phyloP scores from a whole-genome alignment of 257 asterid genomes.

The Nicotiana tomentosiformis region DNA sequence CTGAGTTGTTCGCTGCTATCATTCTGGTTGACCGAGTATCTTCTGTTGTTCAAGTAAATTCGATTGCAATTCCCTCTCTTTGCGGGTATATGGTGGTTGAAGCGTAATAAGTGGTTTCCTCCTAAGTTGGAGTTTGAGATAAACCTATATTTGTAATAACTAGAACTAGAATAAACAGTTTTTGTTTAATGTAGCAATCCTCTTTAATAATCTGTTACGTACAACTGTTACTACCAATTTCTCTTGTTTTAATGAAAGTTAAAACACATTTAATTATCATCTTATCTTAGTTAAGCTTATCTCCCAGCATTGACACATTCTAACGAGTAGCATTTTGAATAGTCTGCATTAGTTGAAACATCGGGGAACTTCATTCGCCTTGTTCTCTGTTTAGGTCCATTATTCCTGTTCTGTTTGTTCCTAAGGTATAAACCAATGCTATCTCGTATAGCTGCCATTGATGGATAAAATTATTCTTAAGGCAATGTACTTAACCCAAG shows the following conservation, averaged over 20 bases:
- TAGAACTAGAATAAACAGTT: not conserved
- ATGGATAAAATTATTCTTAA: too few species aligned
- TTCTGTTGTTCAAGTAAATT: not conserved
- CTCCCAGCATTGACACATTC: not conserved
- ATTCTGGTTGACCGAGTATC: not conserved
- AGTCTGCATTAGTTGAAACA: too few species aligned
- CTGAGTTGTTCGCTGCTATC: not conserved
- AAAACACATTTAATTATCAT: not conserved
- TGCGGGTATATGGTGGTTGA: not conserved
- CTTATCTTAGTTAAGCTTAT: not conserved
- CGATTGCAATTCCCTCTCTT: not conserved
- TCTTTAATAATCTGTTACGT: not conserved
- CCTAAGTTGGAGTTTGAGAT: not conserved
- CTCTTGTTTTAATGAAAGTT: not conserved
- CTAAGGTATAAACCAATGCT: too few species aligned
- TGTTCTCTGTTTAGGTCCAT: not conserved
- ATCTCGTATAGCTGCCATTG: too few species aligned
- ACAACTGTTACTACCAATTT: not conserved
- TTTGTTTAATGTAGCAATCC: not conserved
- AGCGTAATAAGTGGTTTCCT: not conserved
- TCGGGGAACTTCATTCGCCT: too few species aligned
- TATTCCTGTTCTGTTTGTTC: too few species aligned
- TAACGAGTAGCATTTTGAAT: not conserved
- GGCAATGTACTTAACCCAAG: too few species aligned
- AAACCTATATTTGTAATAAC: not conserved